Evolutionary conservation across 495 filamentous ascomycete species (phyloP), one percentile per base, ranked within the genome.

Genomic region (Schizothecium vesticola): DNA sequence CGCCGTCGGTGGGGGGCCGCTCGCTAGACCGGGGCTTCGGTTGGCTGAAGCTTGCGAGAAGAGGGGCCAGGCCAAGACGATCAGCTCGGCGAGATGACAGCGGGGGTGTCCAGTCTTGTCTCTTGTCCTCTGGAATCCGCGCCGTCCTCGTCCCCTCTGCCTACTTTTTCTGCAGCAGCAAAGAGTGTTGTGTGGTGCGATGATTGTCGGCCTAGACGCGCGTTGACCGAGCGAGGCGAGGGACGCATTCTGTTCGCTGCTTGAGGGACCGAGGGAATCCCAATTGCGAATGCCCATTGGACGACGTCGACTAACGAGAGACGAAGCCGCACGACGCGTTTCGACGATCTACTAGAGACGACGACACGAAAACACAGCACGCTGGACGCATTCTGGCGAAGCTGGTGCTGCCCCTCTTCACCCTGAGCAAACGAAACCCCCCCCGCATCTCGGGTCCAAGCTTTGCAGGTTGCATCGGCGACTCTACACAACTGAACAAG

Each of bases 151-250:
- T 59, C 24, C 25, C 23, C 23, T 22, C 55, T 19, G 19, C 16
- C 51, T 65, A 57, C 43, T 58, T 58, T 57, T 57, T 57, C 33
- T 29, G 19, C 64, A 26, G 24, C 25, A 51, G 25, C n/a, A 57
- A 65, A 33, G 56, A 26, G 31, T 56, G 43, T 51, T 51, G 43
- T n/a, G 43, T 51, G 43, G 43, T 36, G 61, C 24, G 56, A 56
- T 31, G 31, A 22, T 28, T 25, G 64, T 11, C 26, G 26, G 24
- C 55, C 64, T 59, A 26, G 64, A 65, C 55, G 64, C 64, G 26
- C 56, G 64, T 65, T 65, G 64, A 65, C 36, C 64, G 64, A 65
- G 64, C 64, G 64, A 65, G 64, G 64, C 56, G 64, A 59, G 55
- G 43, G 56, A 65, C 26, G 56, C 56, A 55, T 58, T 36, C 28